Conservation (phyloP, 345 rosid species). For the Salix brachista region DNA sequence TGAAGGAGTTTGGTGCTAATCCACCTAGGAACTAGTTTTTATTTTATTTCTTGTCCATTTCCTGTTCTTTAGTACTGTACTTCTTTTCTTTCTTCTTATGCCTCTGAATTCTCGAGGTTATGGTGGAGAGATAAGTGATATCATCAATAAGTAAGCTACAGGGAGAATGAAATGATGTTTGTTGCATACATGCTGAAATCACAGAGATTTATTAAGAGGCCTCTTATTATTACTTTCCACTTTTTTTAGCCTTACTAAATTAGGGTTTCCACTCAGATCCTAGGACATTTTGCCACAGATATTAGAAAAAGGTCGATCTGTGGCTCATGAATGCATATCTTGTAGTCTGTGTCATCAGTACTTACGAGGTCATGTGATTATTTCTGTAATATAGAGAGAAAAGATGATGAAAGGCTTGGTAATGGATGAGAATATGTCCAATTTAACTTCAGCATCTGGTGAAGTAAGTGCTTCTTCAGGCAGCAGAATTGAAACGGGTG, state of each 20-base stretch:
- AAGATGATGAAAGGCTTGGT: conserved; percentile 32
- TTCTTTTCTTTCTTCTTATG: neutral
- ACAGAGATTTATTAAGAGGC: neutral
- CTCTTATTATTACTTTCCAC: conserved; percentile 17
- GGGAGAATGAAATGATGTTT: neutral
- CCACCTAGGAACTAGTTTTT: neutral
- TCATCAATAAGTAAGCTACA: neutral
- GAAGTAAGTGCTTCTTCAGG: conserved; percentile 63
- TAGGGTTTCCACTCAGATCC: conserved; percentile 43
- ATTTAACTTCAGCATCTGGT: conserved; percentile 67
- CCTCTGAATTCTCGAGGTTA: neutral
- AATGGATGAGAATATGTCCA: conserved; percentile 57
- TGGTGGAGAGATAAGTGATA: neutral
- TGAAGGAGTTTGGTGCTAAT: neutral
- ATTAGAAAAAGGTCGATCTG: conserved; percentile 8
- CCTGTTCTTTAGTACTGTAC: neutral
- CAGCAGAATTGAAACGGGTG: conserved; percentile 36
- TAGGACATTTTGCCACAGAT: conserved; percentile 14
- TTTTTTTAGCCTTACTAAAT: conserved; percentile 33
- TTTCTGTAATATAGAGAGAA: neutral
- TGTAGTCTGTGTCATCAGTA: conserved; percentile 18
- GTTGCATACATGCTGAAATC: neutral
- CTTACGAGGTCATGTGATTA: neutral
- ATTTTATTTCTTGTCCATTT: neutral
- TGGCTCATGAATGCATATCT: conserved; percentile 17